Evolutionary conservation across 2,329 filamentous ascomycete species (phyloP), one percentile per base, ranked within the genome.

Genomic region (Aspergillus ochraceoroseus): DNA sequence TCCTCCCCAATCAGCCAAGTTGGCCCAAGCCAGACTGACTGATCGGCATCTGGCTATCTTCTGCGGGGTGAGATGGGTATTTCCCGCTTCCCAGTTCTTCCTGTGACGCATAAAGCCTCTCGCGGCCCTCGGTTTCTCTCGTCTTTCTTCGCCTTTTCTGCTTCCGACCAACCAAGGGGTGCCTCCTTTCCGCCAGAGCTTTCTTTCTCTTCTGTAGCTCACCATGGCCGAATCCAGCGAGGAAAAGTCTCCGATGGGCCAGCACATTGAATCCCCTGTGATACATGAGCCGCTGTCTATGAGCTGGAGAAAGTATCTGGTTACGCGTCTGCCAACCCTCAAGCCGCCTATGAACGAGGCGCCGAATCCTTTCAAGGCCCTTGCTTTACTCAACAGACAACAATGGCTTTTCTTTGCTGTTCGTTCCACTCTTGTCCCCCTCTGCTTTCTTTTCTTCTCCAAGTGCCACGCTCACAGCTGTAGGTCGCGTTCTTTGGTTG

Each of bases 351-450:
- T 76, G 69, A 67, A 70, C 39, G 66, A 66, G 12, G 70, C 74
- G 7, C 67, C 70, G 7, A 80, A 79, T 40, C 76, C 76, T 0
- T 68, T 78, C 51, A 66, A 62, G 6, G 63, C 76, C 0, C 59
- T 80, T 14, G 56, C 62, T 12, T 57, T 76, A 31, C 64, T 79
- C 5, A 77, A 74, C 46, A 55, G 54, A 19, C 71, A 76, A 32
- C 74, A 79, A 64, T 79, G 75, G 75, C 64, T 77, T n/a, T 76
- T 77, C 59, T 79, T 77, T 57, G 55, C 66, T 5, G 65, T 67
- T 45, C 22, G 55, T 51, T 14, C 12, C 43, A n/a, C n/a, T n/a
- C n/a, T n/a, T n/a, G n/a, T n/a, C 43, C 15, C 19, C 9, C 3
- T 9, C 12, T 18, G 9, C 12, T 5, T 15, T 25, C 18, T 26